Base-by-base conservation (phyloP, 805 yeast species). In the Yamadazyma takamatsuzukensis region DNA sequence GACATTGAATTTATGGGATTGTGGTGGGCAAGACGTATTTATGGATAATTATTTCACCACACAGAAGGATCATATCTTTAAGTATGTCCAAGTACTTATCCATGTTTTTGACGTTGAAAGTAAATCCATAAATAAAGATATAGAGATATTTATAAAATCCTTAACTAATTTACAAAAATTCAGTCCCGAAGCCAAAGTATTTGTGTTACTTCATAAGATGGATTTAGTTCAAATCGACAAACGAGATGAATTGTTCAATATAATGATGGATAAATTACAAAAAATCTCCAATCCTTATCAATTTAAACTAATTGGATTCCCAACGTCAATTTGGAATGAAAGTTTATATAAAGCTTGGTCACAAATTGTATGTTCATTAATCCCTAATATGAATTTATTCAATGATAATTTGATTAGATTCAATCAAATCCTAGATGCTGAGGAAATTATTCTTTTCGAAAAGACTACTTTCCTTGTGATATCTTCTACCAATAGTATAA, bases 291-390 rank as follows among this genome's bases (percentile, higher is more conserved):
- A 75, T 33, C 85, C 86, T 13, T 66, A 49, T 41, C 68, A 62
- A 37, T 86, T 87, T 59, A 66, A 75, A 28, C 64, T 87, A 27
- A 74, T 76, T 11, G 97, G 97, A 2, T 90, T 88, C 53, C 90
- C 96, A 5, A 93, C 97, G 0, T 85, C 96, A 1, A 90, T 90
- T 36, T 90, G 97, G 97, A 97, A 90, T 61, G 97, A 90, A 56
- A 79, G 90, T 50, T 66, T 90, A 37, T 93, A 90, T 56, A 89
- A 84, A 56, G 98, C 98, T 1, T 93, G 98, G 98, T 85, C 96
- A 2, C 84, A 80, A 30, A 90, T 93, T 39, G 97, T 93, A 21
- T 89, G 97, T 52, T 83, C 96, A 2, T 69, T 93, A 45, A 90
- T 93, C 36, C 97, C 98, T 10, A 90, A 93, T 50, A 89, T 90